phyloP scores from a whole-genome alignment of 371 early-diverging fungal genomes.

The Mortierella sp. region DNA sequence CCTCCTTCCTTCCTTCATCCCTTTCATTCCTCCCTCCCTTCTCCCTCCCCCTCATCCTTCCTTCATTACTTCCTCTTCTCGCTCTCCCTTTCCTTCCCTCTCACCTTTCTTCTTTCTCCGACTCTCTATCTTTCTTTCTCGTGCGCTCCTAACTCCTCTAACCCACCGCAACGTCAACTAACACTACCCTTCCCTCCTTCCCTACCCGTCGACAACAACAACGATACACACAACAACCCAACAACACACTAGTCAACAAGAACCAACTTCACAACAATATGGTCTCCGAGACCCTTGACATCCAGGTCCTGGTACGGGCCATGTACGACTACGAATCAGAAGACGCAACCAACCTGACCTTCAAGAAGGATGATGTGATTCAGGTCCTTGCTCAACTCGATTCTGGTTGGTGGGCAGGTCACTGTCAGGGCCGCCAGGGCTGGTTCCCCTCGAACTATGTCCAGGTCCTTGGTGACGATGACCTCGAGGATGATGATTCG shows the following conservation, averaged over 20 bases:
- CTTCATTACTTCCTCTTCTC: background rate
- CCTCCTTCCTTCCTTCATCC: background rate
- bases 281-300: conserved; percentile 49
- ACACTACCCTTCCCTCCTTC: background rate
- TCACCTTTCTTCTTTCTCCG: background rate
- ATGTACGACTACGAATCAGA: conserved; percentile 85
- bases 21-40: background rate
- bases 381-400: conserved; percentile 87
- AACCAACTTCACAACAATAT: background rate
- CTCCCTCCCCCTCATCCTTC: background rate
- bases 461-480: conserved; percentile 50
- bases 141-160: background rate
- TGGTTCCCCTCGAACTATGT: conserved; percentile 88
- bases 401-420: conserved; percentile 96
- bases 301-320: conserved; percentile 77
- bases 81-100: background rate
- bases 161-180: background rate
- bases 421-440: conserved; percentile 76
- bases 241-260: background rate
- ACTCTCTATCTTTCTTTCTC: background rate
- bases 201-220: background rate
- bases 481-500: conserved; percentile 34
- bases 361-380: conserved; percentile 85
- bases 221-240: background rate
- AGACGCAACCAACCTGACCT: conserved; percentile 79